Conservation (phyloP, 495 filamentous ascomycete species). For the Hypoxylon trugodes region DNA sequence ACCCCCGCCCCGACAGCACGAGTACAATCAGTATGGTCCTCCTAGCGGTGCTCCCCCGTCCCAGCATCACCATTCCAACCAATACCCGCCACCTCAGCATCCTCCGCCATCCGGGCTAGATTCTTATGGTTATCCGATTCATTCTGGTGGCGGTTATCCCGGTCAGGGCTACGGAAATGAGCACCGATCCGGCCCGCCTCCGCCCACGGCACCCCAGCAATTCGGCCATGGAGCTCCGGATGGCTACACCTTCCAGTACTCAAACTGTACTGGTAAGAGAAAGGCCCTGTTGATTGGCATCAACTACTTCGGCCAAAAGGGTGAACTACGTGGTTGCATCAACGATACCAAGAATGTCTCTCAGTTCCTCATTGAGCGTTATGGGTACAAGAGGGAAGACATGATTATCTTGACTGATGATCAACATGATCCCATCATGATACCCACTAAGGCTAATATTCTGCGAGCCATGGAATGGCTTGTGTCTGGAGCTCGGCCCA, state of each 20-base stretch:
- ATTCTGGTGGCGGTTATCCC: constrained; percentile 33
- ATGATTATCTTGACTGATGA: constrained; percentile 63
- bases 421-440: constrained; percentile 50
- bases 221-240: constrained; percentile 59
- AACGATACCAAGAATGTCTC: constrained; percentile 96
- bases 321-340: constrained; percentile 89
- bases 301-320: constrained; percentile 90
- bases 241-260: constrained; percentile 78
- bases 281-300: constrained; percentile 93
- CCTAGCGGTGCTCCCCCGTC: constrained; percentile 32
- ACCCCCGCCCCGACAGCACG: constrained; percentile 27
- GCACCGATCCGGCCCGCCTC: constrained; percentile 55
- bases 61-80: constrained; percentile 45
- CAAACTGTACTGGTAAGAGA: constrained; percentile 82
- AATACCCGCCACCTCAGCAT: constrained; percentile 43
- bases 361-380: constrained; percentile 78
- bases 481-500: constrained; percentile 53
- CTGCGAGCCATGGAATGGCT: constrained; percentile 59
- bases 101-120: constrained; percentile 48
- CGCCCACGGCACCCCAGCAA: constrained; percentile 53
- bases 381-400: constrained; percentile 65
- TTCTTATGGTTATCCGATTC: constrained; percentile 50
- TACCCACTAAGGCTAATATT: constrained; percentile 61
- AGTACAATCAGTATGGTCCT: constrained; percentile 28
- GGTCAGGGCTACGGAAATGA: constrained; percentile 41